Base-by-base conservation (phyloP, 2,329 filamentous ascomycete genomes). In the Colletotrichum plurivorum region DNA sequence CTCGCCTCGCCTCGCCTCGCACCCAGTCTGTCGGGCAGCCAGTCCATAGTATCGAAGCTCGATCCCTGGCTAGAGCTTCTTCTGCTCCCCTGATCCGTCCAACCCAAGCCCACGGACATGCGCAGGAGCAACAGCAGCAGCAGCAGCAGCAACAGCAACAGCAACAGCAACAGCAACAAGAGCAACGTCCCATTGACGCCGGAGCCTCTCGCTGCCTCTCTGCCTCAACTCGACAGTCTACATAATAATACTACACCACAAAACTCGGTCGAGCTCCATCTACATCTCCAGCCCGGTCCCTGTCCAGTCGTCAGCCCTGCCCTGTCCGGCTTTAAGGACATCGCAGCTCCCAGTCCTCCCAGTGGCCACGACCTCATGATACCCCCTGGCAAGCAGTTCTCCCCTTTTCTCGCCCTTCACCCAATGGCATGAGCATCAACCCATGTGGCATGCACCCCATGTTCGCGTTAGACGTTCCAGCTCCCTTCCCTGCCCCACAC, bases 391-490 rank as follows among this genome's bases (percentile, higher is more conserved):
- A 25, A 22, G 52, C 43, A 53, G 4, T 36, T 57, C 59, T 61
- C 58, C 57, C 69, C 67, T 54, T 69, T 63, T 70, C 61, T 55
- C 62, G 25, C 20, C 52, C 41, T 43, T 41, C 39, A 49, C 60
- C 71, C 71, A 69, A 71, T 72, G 69, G 69, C 64, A 71, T 68
- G 56, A 63, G 53, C 46, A 52, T 60, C 49, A 59, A 71, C 71
- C 69, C 69, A 63, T 71, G 69, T 63, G 64, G 65, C 43, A 57
- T 69, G 69, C 64, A 71, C 71, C 71, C 71, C 71, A 72, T 72
- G 71, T 69, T 69, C 65, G 69, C 57, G 48, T 68, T 72, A 63
- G 71, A 72, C 49, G 62, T 71, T 69, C 68, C 69, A 72, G 56
- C 65, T 62, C 62, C 63, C 69, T 71, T 70, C 64, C 65, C 64